Conservation (phyloP, 129 eudicot species). For the Tanacetum coccineum region DNA sequence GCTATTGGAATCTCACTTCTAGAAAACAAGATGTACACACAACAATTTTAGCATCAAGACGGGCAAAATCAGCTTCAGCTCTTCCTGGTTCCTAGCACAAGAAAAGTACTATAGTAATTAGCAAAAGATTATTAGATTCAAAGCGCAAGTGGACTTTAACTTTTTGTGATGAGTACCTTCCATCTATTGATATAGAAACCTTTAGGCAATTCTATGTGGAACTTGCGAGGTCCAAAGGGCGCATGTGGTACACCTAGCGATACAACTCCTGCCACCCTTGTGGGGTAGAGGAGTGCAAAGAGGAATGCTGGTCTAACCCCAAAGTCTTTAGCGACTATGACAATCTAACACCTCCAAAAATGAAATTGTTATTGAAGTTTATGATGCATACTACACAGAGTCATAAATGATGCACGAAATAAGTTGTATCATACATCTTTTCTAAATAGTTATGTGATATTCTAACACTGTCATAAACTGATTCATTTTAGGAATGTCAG, state of each 20-base stretch:
- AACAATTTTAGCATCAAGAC: conserved; percentile 26
- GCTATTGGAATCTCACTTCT: conserved; percentile 31
- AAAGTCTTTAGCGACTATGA: conserved; percentile 44
- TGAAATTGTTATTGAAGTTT: not conserved
- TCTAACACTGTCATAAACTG: no score
- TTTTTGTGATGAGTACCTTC: conserved; percentile 26
- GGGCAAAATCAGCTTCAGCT: conserved; percentile 39
- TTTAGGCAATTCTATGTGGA: conserved; percentile 36
- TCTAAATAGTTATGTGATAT: no score
- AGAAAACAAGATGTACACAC: conserved; percentile 38
- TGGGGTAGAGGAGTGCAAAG: conserved; percentile 38
- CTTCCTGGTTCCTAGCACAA: conserved; percentile 31
- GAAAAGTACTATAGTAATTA: no score
- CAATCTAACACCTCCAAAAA: conserved; percentile 26
- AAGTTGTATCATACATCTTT: no score
- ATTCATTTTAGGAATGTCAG: no score
- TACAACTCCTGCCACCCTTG: conserved; percentile 26
- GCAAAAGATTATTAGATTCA: no score
- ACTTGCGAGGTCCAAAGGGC: conserved; percentile 19
- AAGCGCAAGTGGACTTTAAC: no score
- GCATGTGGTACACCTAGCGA: conserved; percentile 37
- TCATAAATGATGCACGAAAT: no score
- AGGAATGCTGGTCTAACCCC: conserved; percentile 42
- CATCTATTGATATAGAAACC: conserved; percentile 55
- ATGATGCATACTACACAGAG: no score